phyloP scores from a whole-genome alignment of 2,329 filamentous ascomycete genomes.

The Talaromyces sp. region DNA sequence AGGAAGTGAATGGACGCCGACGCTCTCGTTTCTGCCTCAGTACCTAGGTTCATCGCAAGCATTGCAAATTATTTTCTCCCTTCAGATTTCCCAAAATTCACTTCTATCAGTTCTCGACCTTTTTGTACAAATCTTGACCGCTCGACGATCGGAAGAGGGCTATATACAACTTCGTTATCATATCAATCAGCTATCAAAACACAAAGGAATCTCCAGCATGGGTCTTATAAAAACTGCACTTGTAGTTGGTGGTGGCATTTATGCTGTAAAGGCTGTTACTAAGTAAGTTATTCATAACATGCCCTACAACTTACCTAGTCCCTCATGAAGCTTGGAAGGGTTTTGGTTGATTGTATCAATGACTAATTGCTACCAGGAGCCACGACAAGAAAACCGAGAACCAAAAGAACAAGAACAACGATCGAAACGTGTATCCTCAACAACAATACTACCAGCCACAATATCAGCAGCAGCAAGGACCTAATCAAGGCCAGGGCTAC shows the following conservation, averaged over 20 bases:
- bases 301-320: neutral
- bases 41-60: too few species aligned
- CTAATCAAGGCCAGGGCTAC: neutral
- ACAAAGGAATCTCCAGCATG: neutral
- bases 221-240: conserved; percentile 10
- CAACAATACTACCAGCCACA: neutral
- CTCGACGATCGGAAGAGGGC: neutral
- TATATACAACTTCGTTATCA: neutral
- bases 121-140: neutral
- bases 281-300: neutral
- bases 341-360: neutral
- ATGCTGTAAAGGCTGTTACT: neutral
- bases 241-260: neutral
- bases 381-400: neutral
- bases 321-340: neutral
- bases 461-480: neutral
- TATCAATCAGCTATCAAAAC: neutral
- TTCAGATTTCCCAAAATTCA: too few species aligned
- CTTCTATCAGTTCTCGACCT: neutral
- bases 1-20: neutral
- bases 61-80: too few species aligned
- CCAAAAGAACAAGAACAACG: neutral
- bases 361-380: neutral
- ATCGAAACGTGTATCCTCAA: neutral
- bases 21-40: too few species aligned